These are phyloP conservation scores for Cavenderia fasciculata DNA, from an alignment of 78 protist genomes.

Conservation along the genomic window DNA sequence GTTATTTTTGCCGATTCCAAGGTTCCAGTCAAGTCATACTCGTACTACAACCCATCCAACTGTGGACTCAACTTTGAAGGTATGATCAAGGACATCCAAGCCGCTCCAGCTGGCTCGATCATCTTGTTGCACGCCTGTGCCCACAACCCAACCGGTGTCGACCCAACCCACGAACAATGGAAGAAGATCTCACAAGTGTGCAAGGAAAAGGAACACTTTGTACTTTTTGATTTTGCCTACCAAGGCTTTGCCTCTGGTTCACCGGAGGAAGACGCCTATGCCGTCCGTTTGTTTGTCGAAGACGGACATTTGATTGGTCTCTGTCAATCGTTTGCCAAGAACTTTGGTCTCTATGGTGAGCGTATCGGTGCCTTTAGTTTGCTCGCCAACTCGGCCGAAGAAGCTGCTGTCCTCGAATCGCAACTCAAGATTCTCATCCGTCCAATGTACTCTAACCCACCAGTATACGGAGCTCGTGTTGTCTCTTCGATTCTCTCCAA, in stretches of 20 bases:
- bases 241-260: conserved; percentile 99
- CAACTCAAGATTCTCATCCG: conserved; percentile 94
- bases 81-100: conserved; percentile 86
- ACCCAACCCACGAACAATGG: conserved; percentile 98
- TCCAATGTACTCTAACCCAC: conserved; percentile 97
- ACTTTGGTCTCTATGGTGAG: conserved; percentile 98
- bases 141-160: conserved; percentile 99
- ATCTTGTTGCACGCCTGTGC: conserved; percentile 98
- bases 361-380: conserved; percentile 81
- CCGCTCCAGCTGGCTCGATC: conserved; percentile 83
- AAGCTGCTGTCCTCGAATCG: conserved; percentile 74
- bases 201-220: conserved; percentile 76
- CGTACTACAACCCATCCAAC: conserved; percentile 85
- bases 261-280: conserved; percentile 91
- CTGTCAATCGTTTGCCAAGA: conserved; percentile 96
- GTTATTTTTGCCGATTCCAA: conserved; percentile 83
- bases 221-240: conserved; percentile 98
- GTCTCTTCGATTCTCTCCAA: conserved; percentile 86
- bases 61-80: conserved; percentile 89
- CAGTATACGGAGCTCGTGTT: conserved; percentile 97
- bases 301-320: conserved; percentile 75
- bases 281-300: conserved; percentile 80
- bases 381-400: conserved; percentile 24
- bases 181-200: conserved; percentile 55
- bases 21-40: conserved; percentile 75